A percentile compares a stretch with the other conserved stretches of the same genome.
Evolutionary conservation across 352 stramenopile genomes (phyloP).

Genomic region (Phytophthora syringae): DNA sequence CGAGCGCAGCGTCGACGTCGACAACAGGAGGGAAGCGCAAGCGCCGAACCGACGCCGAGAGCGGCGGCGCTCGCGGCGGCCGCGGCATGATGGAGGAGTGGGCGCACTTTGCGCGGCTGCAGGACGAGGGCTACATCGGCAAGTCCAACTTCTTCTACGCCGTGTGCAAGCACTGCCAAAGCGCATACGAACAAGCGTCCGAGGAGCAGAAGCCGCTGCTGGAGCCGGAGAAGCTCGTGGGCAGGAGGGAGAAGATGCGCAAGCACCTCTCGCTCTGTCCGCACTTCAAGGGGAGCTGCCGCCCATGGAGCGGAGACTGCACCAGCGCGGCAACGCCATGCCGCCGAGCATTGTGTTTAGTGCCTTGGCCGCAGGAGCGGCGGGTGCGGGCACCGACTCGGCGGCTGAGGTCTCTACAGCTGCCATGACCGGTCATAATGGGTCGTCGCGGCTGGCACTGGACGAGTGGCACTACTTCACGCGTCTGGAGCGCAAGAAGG

Average conservation of each 20-base stretch:
- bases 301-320: slow-evolving; percentile 46
- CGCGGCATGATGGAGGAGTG: slow-evolving; percentile 89
- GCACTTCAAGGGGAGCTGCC: slow-evolving; percentile 73
- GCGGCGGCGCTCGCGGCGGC: slow-evolving; percentile 59
- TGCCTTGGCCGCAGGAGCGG: slow-evolving; percentile 11
- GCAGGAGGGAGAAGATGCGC: slow-evolving; percentile 79
- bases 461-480: slow-evolving; percentile 86
- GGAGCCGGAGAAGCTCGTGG: slow-evolving; percentile 71
- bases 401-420: slow-evolving; percentile 6
- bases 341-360: slow-evolving; percentile 25
- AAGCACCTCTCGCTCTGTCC: slow-evolving; percentile 70
- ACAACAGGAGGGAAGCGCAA: slow-evolving; percentile 59
- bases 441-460: slow-evolving; percentile 54
- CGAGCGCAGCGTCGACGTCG: neutral
- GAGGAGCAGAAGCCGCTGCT: slow-evolving; percentile 63
- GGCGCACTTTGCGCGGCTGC: slow-evolving; percentile 76
- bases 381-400: neutral
- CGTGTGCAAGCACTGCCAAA: slow-evolving; percentile 73
- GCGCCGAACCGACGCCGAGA: slow-evolving; percentile 44
- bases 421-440: slow-evolving; percentile 6
- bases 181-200: slow-evolving; percentile 57
- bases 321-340: slow-evolving; percentile 28
- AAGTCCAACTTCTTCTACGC: slow-evolving; percentile 87
- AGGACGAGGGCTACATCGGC: slow-evolving; percentile 82
- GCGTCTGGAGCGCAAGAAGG: slow-evolving; percentile 73